Evolutionary conservation across 2,329 filamentous ascomycete species (phyloP).

Genomic region (Colletotrichum sp.): DNA sequence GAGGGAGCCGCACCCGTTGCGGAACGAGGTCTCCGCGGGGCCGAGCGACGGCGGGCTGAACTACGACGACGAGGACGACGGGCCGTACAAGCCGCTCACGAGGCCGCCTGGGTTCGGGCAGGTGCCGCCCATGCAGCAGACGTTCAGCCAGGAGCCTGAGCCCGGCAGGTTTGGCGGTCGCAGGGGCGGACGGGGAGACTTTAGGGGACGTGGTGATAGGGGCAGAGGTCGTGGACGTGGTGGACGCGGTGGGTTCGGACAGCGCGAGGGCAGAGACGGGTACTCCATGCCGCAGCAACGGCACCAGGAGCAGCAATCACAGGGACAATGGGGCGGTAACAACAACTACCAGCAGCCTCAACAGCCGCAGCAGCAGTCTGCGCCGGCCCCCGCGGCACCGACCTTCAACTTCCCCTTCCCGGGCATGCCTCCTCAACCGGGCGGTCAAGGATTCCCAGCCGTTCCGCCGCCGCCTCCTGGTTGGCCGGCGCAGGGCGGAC

Average conservation of each 20-base stretch:
- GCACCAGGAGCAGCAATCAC: conserved; percentile 26
- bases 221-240: conserved; percentile 40
- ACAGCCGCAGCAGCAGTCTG: conserved; percentile 28
- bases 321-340: conserved; percentile 36
- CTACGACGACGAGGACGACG: conserved; percentile 73
- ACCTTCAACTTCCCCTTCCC: conserved; percentile 50
- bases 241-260: conserved; percentile 40
- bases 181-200: conserved; percentile 49
- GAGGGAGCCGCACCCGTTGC: conserved; percentile 43
- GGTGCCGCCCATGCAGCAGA: conserved; percentile 51
- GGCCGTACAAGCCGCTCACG: conserved; percentile 74
- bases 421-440: conserved; percentile 42
- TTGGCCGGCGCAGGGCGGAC: conserved; percentile 36
- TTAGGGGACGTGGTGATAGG: conserved; percentile 39
- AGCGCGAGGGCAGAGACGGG: conserved; percentile 42
- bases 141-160: conserved; percentile 43
- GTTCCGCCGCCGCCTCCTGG: conserved; percentile 48
- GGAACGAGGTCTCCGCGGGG: conserved; percentile 44
- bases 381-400: conserved; percentile 30
- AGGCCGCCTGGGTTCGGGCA: conserved; percentile 69
- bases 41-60: conserved; percentile 52
- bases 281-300: conserved; percentile 37
- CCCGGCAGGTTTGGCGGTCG: conserved; percentile 32
- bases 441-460: conserved; percentile 35
- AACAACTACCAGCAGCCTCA: not conserved